Conservation (phyloP, 116 monocot species). For the Zostera marina region DNA sequence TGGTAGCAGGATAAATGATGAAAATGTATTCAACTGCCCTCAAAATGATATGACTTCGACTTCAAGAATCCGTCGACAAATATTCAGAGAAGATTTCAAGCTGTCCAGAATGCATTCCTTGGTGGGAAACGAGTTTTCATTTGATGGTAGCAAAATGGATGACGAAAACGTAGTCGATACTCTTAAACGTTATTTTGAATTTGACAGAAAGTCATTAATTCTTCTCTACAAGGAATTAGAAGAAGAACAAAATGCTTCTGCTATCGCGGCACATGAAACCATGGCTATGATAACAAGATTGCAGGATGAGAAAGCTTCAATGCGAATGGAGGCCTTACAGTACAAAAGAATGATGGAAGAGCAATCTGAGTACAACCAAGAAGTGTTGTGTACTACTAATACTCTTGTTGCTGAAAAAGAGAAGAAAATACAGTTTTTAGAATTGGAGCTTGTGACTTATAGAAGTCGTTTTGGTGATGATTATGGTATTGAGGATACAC, state of each 20-base stretch:
- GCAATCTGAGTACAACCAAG: constrained; percentile 86
- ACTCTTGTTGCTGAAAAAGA: constrained; percentile 60
- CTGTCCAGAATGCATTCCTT: constrained; percentile 29
- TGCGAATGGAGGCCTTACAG: constrained; percentile 96
- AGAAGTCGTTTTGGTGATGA: constrained; percentile 26
- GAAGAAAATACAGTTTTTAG: constrained; percentile 46
- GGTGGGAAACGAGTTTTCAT: constrained; percentile 61
- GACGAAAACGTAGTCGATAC: constrained; percentile 48
- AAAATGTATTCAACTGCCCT: constrained; percentile 35
- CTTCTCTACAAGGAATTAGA: constrained; percentile 80
- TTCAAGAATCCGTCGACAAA: constrained; percentile 32
- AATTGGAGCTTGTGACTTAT: constrained; percentile 49
- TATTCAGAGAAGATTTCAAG: constrained; percentile 28
- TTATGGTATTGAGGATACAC: not conserved
- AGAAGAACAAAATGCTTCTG: constrained; percentile 93
- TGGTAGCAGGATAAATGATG: constrained; percentile 71
- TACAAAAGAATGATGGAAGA: constrained; percentile 99
- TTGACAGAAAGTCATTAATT: constrained; percentile 68
- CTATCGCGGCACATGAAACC: constrained; percentile 87
- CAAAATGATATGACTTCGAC: constrained; percentile 34
- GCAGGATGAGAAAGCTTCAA: constrained; percentile 93
- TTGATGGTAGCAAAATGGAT: constrained; percentile 73
- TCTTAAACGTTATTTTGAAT: constrained; percentile 50
- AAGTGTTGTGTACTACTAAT: constrained; percentile 51
- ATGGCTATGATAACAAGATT: constrained; percentile 98